Conservation (phyloP, 1,284 basidiomycete species). For the Boletellus deceptivus region DNA sequence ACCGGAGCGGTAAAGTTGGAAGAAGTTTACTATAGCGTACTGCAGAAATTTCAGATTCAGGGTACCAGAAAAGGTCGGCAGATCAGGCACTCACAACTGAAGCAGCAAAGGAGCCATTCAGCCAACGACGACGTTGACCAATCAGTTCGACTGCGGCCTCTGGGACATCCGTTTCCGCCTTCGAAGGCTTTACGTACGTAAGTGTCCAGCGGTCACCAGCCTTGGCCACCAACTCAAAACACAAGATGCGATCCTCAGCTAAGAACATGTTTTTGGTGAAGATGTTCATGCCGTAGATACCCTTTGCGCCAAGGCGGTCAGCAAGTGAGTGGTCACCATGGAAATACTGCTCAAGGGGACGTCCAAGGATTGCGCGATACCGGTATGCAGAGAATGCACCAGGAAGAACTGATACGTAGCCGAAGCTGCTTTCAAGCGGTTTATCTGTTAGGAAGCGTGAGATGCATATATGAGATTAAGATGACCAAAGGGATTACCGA, state of each 20-base stretch:
- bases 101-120: conserved; percentile 97
- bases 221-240: conserved; percentile 96
- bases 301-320: conserved; percentile 89
- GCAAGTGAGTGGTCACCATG: conserved; percentile 96
- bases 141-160: conserved; percentile 90
- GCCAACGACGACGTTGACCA: conserved; percentile 92
- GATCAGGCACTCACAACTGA: conserved; percentile 66
- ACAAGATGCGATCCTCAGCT: conserved; percentile 94
- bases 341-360: conserved; percentile 96
- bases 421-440: conserved; percentile 92
- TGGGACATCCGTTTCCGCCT: conserved; percentile 94
- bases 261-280: conserved; percentile 97
- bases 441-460: conserved; percentile 55
- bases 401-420: conserved; percentile 93
- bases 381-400: conserved; percentile 97
- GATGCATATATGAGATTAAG: not conserved
- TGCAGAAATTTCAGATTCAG: conserved; percentile 26
- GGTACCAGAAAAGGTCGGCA: not conserved
- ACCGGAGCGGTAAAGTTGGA: conserved; percentile 82
- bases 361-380: conserved; percentile 86
- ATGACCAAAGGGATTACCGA: conserved; percentile 51
- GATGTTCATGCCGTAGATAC: conserved; percentile 97
- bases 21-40: conserved; percentile 96
- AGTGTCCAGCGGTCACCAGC: conserved; percentile 84
- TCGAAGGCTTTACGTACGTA: conserved; percentile 93